A percentile compares a stretch with the other conserved stretches of the same genome.
Evolutionary conservation across 1,284 basidiomycete species (phyloP).

Genomic region (Rhodotorula sp.): DNA sequence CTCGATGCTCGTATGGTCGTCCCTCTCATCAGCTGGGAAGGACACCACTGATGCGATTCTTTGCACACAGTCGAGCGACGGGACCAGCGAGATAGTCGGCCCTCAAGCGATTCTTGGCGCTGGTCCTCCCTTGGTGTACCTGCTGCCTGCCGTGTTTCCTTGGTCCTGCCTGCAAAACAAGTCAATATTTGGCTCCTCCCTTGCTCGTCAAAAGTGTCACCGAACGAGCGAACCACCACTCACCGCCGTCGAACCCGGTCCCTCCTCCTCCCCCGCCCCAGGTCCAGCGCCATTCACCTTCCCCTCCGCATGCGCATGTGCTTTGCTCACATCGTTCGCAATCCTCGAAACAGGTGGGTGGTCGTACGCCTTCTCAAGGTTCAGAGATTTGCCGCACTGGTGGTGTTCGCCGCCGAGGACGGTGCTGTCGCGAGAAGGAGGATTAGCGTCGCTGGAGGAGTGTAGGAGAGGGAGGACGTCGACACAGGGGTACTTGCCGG

Average conservation of each 20-base stretch:
- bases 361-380: background rate
- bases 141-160: background rate
- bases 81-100: background rate
- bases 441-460: background rate
- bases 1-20: too few species aligned
- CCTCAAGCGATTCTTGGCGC: background rate
- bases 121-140: background rate
- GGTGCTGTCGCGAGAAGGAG: background rate
- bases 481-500: background rate
- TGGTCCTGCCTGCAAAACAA: background rate
- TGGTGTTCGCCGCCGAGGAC: slow-evolving; percentile 1
- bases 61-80: background rate
- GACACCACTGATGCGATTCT: background rate
- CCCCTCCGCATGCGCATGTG: background rate
- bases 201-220: background rate
- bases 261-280: background rate
- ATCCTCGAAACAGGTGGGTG: too few species aligned
- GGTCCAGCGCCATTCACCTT: background rate
- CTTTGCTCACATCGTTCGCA: background rate
- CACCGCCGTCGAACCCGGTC: background rate
- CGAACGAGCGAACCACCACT: background rate
- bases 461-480: background rate
- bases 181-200: too few species aligned
- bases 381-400: background rate
- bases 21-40: too few species aligned